Evolutionary conservation across 2,329 filamentous ascomycete species (phyloP), one percentile per base, ranked within the genome.

Genomic region (Aspergillus sp.): DNA sequence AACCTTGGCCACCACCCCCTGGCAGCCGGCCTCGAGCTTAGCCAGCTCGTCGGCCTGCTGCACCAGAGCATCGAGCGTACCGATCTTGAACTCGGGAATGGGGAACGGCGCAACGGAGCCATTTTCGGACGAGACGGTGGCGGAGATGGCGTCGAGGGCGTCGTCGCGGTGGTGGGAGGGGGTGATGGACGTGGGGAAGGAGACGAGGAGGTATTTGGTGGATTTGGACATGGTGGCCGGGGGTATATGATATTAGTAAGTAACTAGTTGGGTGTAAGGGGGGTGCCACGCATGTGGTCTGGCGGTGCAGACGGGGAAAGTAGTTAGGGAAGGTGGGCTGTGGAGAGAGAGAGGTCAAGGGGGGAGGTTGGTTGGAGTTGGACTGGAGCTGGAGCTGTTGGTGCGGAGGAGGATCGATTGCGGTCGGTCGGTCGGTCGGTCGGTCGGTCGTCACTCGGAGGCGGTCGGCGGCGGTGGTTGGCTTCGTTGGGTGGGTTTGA

Each of bases 61-160:
- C 48, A 99, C 92, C 60, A 99, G 84, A 41, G 91, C 92, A 80
- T 99, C 95, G 39, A 99, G 85, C 0, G 95, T 97, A 60, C 95
- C 95, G 76, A 99, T 96, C 82, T 98, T 99, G 85, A 99, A 97
- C 66, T 92, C 89, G 19, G 95, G 95, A 65, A 98, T 90, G 59
- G 86, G 81, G 74, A 98, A 97, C 2, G 88, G 87, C 55, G 87
- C 81, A 49, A 92, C 89, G 55, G 85, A 87, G 74, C 90, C 92
- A 76, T 91, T 88, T 70, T 96, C 91, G 59, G 86, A 80, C 53
- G 86, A 83, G 58, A 97, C 84, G 45, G 89, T 91, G 58, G 88
- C 81, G 68, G 88, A 87, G 63, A 99, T 80, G 49, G 91, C 86
- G 51, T 87, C 85, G 67, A 97, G 82, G 66, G 94, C 92, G 76